Percentiles rank a stretch among this genome's conserved stretches.
Conservation (phyloP, 2,329 filamentous ascomycete species). For the Fusarium phyllophilum region DNA sequence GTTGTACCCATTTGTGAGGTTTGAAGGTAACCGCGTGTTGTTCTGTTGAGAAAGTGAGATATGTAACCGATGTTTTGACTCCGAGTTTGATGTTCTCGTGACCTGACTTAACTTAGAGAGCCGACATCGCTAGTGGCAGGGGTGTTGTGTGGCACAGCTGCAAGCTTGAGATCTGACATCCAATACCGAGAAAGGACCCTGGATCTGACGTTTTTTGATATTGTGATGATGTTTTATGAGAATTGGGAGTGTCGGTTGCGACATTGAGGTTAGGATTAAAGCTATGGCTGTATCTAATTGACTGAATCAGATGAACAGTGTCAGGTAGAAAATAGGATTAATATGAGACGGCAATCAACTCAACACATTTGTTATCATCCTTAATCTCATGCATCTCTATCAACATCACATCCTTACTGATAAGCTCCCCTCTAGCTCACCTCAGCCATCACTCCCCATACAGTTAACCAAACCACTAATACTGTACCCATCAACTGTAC, state of each 20-base stretch:
- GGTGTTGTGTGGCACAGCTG: slow-evolving; percentile 24
- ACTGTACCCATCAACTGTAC: slow-evolving; percentile 10
- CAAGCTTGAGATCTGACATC: slow-evolving; percentile 30
- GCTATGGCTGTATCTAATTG: background rate
- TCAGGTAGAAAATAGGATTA: no score
- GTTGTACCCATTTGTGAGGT: background rate
- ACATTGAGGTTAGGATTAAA: background rate
- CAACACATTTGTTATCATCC: background rate
- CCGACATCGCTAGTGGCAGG: slow-evolving; percentile 35
- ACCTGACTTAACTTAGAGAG: background rate
- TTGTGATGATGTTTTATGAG: background rate
- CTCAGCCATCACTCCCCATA: slow-evolving; percentile 18
- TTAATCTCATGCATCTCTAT: background rate
- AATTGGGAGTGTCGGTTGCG: background rate
- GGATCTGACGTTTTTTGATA: slow-evolving; percentile 7
- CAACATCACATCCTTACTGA: slow-evolving; percentile 12
- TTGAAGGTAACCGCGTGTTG: background rate
- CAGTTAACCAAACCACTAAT: slow-evolving; percentile 1
- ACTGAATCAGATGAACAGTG: no score
- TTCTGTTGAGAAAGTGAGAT: background rate
- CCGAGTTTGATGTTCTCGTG: slow-evolving; percentile 13
- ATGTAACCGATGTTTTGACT: background rate
- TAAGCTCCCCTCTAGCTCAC: slow-evolving; percentile 25
- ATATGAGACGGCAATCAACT: background rate
- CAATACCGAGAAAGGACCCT: slow-evolving; percentile 17